Base-by-base conservation (phyloP, 2,329 filamentous ascomycete genomes). In the Aureobasidium pullulans region DNA sequence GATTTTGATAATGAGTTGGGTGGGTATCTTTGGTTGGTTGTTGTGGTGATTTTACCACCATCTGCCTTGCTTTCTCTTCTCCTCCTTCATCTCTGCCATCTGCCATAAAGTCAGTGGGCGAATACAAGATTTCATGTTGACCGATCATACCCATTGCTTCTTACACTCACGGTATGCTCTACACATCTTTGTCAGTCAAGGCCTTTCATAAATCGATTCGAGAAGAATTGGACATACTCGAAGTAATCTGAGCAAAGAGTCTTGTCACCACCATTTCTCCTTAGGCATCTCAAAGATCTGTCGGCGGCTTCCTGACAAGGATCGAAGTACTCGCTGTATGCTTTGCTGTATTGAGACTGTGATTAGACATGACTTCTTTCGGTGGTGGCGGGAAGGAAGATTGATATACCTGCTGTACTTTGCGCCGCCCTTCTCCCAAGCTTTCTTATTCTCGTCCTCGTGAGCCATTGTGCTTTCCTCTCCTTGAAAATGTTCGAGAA, bases 191-290 rank as follows among this genome's bases (percentile, higher is more conserved):
- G 23, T 57, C 39, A 31, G 59, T 19, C 42, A 36, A 8, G 43
- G 15, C 54, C n/a, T 3, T 23, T 28, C 23, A 52, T 13, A 52
- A 8, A 10, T 32, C 19, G 34, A 11, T 10, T 15, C 23, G 46
- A 11, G 5, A 23, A 9, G 6, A 11, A 16, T 15, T 11, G 16
- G 32, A 75, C 89, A 75, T 72, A 96, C 91, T 96, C 90, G 71
- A 99, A 97, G 71, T 95, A 97, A 73, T 97, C 93, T 64, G 82
- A 81, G 71, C 94, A 99, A 88, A 97, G 88, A n/a, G 86, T 79
- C 65, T 86, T 83, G 70, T 97, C 90, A 13, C 89, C 92, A 23
- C 82, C 86, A 72, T 99, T 99, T 23, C 94, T 84, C 71, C 91
- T 87, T 69, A 99, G 77, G 69, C 94, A 99, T 72, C 84, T 86